Conservation (phyloP, 306 rosid species). For the Vicia villosa region DNA sequence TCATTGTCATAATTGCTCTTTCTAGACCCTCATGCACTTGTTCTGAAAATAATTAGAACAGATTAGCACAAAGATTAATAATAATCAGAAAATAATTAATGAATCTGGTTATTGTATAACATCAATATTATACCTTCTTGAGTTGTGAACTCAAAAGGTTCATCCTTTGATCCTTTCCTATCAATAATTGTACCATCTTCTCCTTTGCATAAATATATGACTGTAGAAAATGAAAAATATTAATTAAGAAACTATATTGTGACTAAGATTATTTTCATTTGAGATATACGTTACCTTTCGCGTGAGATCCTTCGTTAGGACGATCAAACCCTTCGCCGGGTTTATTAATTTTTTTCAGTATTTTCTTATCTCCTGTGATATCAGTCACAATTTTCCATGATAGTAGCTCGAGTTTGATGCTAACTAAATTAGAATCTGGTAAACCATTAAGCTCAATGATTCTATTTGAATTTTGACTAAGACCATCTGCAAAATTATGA, state of each 20-base stretch:
- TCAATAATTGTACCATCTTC: slow-evolving; percentile 56
- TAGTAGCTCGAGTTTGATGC: slow-evolving; percentile 53
- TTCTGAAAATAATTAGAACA: slow-evolving; percentile 44
- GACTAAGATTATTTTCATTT: neutral
- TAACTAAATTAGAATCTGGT: slow-evolving; percentile 38
- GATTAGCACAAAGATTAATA: neutral
- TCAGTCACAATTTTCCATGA: slow-evolving; percentile 62
- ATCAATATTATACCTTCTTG: slow-evolving; percentile 50
- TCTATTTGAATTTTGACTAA: slow-evolving; percentile 35
- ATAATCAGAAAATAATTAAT: neutral
- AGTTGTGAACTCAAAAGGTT: slow-evolving; percentile 57
- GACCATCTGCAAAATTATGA: slow-evolving; percentile 48
- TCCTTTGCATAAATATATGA: slow-evolving; percentile 50
- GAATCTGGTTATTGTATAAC: slow-evolving; percentile 6
- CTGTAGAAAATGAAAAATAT: slow-evolving; percentile 37
- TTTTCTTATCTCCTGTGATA: slow-evolving; percentile 57
- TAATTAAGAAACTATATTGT: neutral
- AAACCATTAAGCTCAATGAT: slow-evolving; percentile 24
- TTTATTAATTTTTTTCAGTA: slow-evolving; percentile 53
- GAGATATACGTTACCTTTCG: slow-evolving; percentile 53
- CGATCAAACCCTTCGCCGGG: slow-evolving; percentile 61
- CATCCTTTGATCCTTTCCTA: slow-evolving; percentile 59
- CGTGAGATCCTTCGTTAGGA: slow-evolving; percentile 63
- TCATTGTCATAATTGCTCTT: slow-evolving; percentile 71
- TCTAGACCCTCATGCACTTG: slow-evolving; percentile 60